phyloP scores from a whole-genome alignment of 2,329 filamentous ascomycete genomes.

The Sclerotinia borealis region DNA sequence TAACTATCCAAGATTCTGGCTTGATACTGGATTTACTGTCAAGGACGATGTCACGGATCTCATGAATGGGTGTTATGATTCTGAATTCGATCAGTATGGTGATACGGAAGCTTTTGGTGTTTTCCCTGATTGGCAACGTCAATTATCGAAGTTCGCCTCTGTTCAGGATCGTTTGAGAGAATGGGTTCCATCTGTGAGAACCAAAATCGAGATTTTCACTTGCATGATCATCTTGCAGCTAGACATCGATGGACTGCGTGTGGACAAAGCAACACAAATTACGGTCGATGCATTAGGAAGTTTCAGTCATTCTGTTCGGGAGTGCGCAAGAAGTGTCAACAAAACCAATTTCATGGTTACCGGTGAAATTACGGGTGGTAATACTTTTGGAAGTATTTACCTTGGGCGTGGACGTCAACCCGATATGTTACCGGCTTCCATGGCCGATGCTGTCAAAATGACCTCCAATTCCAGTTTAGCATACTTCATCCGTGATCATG shows the following conservation, averaged over 20 bases:
- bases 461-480: slow-evolving; percentile 38
- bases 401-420: slow-evolving; percentile 56
- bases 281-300: slow-evolving; percentile 55
- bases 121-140: slow-evolving; percentile 56
- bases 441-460: slow-evolving; percentile 43
- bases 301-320: slow-evolving; percentile 50
- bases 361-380: slow-evolving; percentile 58
- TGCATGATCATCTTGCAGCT: slow-evolving; percentile 56
- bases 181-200: slow-evolving; percentile 52
- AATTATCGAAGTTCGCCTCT: slow-evolving; percentile 59
- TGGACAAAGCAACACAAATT: slow-evolving; percentile 60
- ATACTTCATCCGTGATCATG: slow-evolving; percentile 47
- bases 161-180: slow-evolving; percentile 62
- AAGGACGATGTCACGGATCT: slow-evolving; percentile 40
- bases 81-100: slow-evolving; percentile 50
- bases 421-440: slow-evolving; percentile 42
- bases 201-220: slow-evolving; percentile 53
- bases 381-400: slow-evolving; percentile 54
- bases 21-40: slow-evolving; percentile 42
- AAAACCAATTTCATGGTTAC: slow-evolving; percentile 60
- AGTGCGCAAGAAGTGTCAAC: slow-evolving; percentile 49
- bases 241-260: slow-evolving; percentile 62
- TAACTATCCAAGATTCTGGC: slow-evolving; percentile 56
- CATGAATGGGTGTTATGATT: slow-evolving; percentile 52
- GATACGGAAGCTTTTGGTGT: slow-evolving; percentile 59